phyloP scores from a whole-genome alignment of 2,329 filamentous ascomycete species.

The Parastagonospora nodorum region DNA sequence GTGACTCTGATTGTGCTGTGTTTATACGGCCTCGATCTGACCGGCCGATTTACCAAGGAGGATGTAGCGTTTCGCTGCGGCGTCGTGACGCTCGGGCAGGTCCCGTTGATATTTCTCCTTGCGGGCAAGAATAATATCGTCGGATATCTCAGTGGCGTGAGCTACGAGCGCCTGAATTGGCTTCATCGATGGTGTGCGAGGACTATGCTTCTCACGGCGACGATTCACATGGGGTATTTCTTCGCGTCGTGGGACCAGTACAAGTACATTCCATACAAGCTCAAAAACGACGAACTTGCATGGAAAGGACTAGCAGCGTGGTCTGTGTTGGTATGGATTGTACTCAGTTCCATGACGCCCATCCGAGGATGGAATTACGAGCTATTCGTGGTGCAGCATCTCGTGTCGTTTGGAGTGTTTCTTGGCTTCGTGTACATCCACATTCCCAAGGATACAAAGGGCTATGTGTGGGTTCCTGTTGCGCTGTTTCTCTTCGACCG shows the following conservation, averaged over 20 bases:
- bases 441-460: conserved; percentile 62
- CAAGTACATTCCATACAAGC: conserved; percentile 63
- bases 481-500: conserved; percentile 68
- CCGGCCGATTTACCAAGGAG: conserved; percentile 58
- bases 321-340: conserved; percentile 69
- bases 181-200: conserved; percentile 74
- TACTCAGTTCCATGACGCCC: conserved; percentile 66
- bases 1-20: conserved; percentile 60
- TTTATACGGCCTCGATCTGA: conserved; percentile 60
- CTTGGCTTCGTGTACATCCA: conserved; percentile 68
- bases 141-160: conserved; percentile 65
- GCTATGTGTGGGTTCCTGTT: conserved; percentile 70
- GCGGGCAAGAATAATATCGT: conserved; percentile 63
- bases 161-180: conserved; percentile 74
- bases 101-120: conserved; percentile 62
- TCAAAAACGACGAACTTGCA: conserved; percentile 67
- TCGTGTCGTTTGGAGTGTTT: conserved; percentile 65
- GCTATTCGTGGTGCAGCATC: conserved; percentile 71
- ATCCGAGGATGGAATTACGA: conserved; percentile 71
- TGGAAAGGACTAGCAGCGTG: conserved; percentile 71
- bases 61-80: conserved; percentile 62
- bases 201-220: conserved; percentile 70
- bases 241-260: conserved; percentile 60
- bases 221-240: conserved; percentile 73
- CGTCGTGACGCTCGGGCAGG: conserved; percentile 58